These are phyloP conservation scores for Colletotrichum sp. DNA, from an alignment of 2,329 filamentous ascomycete genomes.

Conservation along the genomic window DNA sequence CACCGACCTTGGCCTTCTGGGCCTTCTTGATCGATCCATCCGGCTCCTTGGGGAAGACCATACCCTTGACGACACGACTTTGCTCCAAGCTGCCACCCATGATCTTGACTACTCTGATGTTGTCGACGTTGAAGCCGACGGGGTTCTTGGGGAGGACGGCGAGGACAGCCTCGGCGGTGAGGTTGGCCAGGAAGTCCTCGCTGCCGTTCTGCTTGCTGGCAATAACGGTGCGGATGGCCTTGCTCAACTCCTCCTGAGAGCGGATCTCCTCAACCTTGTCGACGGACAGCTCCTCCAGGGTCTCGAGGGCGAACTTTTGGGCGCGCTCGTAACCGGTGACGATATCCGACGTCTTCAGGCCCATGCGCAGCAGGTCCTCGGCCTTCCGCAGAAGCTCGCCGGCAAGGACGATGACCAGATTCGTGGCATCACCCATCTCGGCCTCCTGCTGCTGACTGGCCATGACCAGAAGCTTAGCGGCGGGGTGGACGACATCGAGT, in stretches of 20 bases:
- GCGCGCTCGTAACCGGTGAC: constrained; percentile 95
- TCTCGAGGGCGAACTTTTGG: constrained; percentile 83
- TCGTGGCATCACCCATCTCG: constrained; percentile 98
- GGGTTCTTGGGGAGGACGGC: constrained; percentile 96
- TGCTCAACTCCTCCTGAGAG: constrained; percentile 83
- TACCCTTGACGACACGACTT: constrained; percentile 93
- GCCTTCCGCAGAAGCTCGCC: constrained; percentile 97
- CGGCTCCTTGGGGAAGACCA: constrained; percentile 98
- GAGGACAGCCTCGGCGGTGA: constrained; percentile 86
- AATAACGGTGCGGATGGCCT: constrained; percentile 93
- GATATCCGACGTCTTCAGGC: constrained; percentile 97
- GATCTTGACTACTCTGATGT: constrained; percentile 98
- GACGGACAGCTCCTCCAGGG: constrained; percentile 85
- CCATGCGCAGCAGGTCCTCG: constrained; percentile 95
- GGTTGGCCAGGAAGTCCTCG: constrained; percentile 84
- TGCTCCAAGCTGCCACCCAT: constrained; percentile 97
- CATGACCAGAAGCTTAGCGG: constrained; percentile 97
- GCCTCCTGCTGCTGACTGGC: constrained; percentile 98
- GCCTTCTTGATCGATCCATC: constrained; percentile 92
- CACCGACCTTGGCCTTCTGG: constrained; percentile 90
- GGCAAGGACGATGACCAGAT: constrained; percentile 93
- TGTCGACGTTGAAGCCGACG: constrained; percentile 97
- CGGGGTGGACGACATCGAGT: constrained; percentile 97
- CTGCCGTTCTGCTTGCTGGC: constrained; percentile 96
- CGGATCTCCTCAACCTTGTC: constrained; percentile 89